Conservation (phyloP, 2,329 filamentous ascomycete species). For the Bertia moriformis region DNA sequence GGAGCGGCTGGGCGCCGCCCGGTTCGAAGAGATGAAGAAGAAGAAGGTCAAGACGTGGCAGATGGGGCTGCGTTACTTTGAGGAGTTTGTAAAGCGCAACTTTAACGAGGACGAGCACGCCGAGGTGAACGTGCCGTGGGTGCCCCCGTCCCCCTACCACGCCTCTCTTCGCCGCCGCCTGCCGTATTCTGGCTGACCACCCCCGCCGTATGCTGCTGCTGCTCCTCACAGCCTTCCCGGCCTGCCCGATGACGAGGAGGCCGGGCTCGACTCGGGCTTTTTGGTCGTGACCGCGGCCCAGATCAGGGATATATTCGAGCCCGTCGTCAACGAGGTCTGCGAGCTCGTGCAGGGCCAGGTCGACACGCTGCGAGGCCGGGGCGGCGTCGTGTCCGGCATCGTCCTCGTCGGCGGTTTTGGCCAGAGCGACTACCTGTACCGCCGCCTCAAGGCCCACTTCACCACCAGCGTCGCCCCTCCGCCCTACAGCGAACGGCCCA, state of each 20-base stretch:
- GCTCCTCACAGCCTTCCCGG: constrained; percentile 45
- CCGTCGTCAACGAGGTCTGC: constrained; percentile 57
- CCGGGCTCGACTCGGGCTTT: constrained; percentile 63
- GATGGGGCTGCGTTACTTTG: constrained; percentile 65
- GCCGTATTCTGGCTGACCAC: neutral
- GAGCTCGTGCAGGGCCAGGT: constrained; percentile 57
- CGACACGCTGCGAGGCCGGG: constrained; percentile 42
- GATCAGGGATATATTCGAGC: constrained; percentile 62
- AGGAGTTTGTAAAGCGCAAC: constrained; percentile 73
- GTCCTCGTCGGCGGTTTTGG: constrained; percentile 72
- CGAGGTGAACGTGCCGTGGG: constrained; percentile 62
- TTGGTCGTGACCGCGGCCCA: constrained; percentile 56
- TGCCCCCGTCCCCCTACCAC: constrained; percentile 7
- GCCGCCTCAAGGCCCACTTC: constrained; percentile 56
- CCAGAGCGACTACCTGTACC: constrained; percentile 64
- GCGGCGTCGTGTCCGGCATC: constrained; percentile 56
- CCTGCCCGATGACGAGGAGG: constrained; percentile 61
- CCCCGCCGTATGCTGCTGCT: neutral
- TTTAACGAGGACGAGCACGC: constrained; percentile 66
- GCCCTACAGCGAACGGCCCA: constrained; percentile 56
- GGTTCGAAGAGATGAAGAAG: constrained; percentile 61
- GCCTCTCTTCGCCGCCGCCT: neutral
- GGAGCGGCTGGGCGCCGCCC: constrained; percentile 46
- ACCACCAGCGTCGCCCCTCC: constrained; percentile 35
- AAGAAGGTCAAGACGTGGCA: constrained; percentile 72